Conservation (phyloP, 1,139 yeast genomes). For the Geotrichum reessii region DNA sequence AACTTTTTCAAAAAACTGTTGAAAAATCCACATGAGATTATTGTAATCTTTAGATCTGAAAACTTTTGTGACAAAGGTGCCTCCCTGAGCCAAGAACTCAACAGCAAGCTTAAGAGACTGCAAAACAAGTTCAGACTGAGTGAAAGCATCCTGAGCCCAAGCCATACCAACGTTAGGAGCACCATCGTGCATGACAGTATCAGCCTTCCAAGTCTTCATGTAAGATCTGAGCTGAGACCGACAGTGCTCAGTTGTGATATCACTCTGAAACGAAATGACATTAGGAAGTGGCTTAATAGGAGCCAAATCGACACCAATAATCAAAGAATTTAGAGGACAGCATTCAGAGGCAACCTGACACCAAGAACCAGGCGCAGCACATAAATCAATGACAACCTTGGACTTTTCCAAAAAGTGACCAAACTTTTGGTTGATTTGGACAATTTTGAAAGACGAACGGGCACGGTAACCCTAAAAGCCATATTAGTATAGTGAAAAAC, state of each 20-base stretch:
- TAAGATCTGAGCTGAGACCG: slow-evolving; percentile 88
- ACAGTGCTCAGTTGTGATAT: slow-evolving; percentile 97
- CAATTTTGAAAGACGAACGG: slow-evolving; percentile 93
- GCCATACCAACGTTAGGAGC: slow-evolving; percentile 99
- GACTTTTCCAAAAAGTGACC: slow-evolving; percentile 93
- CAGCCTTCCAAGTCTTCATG: slow-evolving; percentile 98
- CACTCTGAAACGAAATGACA: slow-evolving; percentile 90
- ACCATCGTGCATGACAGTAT: slow-evolving; percentile 97
- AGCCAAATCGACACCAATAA: slow-evolving; percentile 96
- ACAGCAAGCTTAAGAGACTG: slow-evolving; percentile 92
- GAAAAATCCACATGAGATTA: slow-evolving; percentile 94
- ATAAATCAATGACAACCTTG: slow-evolving; percentile 93
- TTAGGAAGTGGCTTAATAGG: slow-evolving; percentile 94
- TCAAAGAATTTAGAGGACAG: slow-evolving; percentile 87
- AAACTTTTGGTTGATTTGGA: slow-evolving; percentile 92
- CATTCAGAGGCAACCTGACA: slow-evolving; percentile 95
- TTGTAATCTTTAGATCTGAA: slow-evolving; percentile 97
- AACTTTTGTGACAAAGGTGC: slow-evolving; percentile 94
- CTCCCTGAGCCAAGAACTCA: slow-evolving; percentile 87
- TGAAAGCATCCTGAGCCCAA: slow-evolving; percentile 98
- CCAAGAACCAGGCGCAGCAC: slow-evolving; percentile 99
- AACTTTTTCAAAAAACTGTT: slow-evolving; percentile 89
- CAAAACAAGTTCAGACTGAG: slow-evolving; percentile 91
- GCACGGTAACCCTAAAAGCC: slow-evolving; percentile 75
- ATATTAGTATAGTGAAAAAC: neutral